Percentiles rank a stretch among this genome's conserved stretches.
Evolutionary conservation across 768 basidiomycete genomes (phyloP).

Genomic region (Chlorophyllum brunneum): DNA sequence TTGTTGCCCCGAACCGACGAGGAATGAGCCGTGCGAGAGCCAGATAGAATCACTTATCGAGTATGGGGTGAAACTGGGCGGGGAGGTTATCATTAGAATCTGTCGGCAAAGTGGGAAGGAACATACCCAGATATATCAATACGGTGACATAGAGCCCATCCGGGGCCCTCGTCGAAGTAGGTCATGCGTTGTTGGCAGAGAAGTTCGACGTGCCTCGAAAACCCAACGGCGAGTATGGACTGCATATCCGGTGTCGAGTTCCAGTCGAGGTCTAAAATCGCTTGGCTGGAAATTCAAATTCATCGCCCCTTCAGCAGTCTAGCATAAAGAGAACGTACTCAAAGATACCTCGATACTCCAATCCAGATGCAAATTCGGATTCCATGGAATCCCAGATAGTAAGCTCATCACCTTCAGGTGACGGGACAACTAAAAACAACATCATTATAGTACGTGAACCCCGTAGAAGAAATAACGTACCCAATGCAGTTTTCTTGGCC

Average conservation of each 20-base stretch:
- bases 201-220: slow-evolving; percentile 72
- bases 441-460: slow-evolving; percentile 5
- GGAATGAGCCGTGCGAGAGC: slow-evolving; percentile 78
- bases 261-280: slow-evolving; percentile 87
- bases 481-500: slow-evolving; percentile 85
- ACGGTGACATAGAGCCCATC: slow-evolving; percentile 70
- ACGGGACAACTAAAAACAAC: slow-evolving; percentile 49
- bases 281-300: slow-evolving; percentile 37
- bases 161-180: slow-evolving; percentile 79
- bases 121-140: slow-evolving; percentile 69
- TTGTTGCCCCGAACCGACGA: slow-evolving; percentile 80
- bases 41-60: slow-evolving; percentile 89
- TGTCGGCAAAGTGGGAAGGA: slow-evolving; percentile 4
- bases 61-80: slow-evolving; percentile 65
- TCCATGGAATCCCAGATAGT: slow-evolving; percentile 97
- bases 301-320: neutral
- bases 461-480: slow-evolving; percentile 40
- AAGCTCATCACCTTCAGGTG: slow-evolving; percentile 65
- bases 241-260: slow-evolving; percentile 86
- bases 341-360: slow-evolving; percentile 68
- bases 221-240: slow-evolving; percentile 90
- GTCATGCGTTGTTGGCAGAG: slow-evolving; percentile 92
- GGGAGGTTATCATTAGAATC: neutral
- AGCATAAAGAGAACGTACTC: slow-evolving; percentile 36
- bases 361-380: slow-evolving; percentile 88